A percentile compares a stretch with the other conserved stretches of the same genome.
These are phyloP conservation scores for Heliamphora pulchella DNA, from an alignment of 179 eudicot genomes.

Conservation along the genomic window DNA sequence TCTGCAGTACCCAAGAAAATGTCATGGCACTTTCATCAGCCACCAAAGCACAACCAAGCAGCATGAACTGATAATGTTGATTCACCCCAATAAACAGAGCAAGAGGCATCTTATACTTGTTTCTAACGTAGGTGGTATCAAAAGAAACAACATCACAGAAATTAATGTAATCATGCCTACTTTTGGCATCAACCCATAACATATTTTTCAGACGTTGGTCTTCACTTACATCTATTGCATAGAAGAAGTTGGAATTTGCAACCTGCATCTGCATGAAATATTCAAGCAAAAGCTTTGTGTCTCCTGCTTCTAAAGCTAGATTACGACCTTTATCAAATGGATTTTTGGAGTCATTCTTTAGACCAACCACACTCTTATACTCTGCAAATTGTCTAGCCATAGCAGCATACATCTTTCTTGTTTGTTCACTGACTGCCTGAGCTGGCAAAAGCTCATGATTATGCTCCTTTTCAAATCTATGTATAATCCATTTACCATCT, in stretches of 20 bases:
- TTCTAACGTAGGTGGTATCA: slow-evolving; percentile 47
- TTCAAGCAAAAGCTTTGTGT: slow-evolving; percentile 33
- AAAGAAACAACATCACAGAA: slow-evolving; percentile 49
- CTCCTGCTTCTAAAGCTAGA: slow-evolving; percentile 34
- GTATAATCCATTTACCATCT: slow-evolving; percentile 57
- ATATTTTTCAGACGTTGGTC: slow-evolving; percentile 43
- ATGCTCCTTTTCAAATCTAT: slow-evolving; percentile 50
- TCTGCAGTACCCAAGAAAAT: slow-evolving; percentile 39
- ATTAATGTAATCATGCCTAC: slow-evolving; percentile 40
- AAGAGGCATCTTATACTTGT: slow-evolving; percentile 53
- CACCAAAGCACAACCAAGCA: slow-evolving; percentile 53
- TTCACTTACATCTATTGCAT: slow-evolving; percentile 48
- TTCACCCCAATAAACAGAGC: slow-evolving; percentile 49
- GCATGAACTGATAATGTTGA: slow-evolving; percentile 50
- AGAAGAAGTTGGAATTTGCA: slow-evolving; percentile 47
- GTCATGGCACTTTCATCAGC: slow-evolving; percentile 37
- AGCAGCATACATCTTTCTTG: slow-evolving; percentile 55
- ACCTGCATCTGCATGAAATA: slow-evolving; percentile 41
- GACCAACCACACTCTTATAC: slow-evolving; percentile 48
- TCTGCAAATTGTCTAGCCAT: slow-evolving; percentile 60
- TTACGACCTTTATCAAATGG: slow-evolving; percentile 43
- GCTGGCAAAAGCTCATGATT: slow-evolving; percentile 62
- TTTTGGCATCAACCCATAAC: slow-evolving; percentile 53
- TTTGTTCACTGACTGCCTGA: slow-evolving; percentile 56
- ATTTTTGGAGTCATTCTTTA: slow-evolving; percentile 36